These are phyloP conservation scores for Neofusicoccum sp. DNA, from an alignment of 2,329 filamentous ascomycete genomes.

Conservation along the genomic window DNA sequence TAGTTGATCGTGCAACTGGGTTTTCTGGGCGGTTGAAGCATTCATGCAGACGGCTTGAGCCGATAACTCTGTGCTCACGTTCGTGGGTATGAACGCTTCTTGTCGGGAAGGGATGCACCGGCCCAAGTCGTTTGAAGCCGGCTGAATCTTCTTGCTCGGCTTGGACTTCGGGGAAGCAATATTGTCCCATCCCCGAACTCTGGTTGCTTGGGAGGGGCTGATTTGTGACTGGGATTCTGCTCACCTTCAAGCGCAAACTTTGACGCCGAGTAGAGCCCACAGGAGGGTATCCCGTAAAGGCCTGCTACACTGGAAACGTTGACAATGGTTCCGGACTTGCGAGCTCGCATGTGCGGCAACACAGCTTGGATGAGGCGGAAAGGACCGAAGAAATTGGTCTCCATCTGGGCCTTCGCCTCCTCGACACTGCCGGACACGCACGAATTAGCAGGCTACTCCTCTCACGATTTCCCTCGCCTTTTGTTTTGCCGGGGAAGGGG, in stretches of 20 bases:
- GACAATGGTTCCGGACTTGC: conserved; percentile 36
- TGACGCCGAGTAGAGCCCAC: conserved; percentile 46
- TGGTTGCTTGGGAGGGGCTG: too few relatives aligned
- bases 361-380: conserved; percentile 51
- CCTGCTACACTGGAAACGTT: conserved; percentile 50
- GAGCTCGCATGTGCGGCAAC: conserved; percentile 46
- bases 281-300: conserved; percentile 39
- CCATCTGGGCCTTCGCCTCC: neutral
- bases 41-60: too few relatives aligned
- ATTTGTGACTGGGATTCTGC: too few relatives aligned
- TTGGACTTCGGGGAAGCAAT: neutral
- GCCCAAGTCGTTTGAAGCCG: neutral
- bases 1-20: too few relatives aligned
- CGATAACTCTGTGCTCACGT: too few relatives aligned
- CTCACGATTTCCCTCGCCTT: neutral
- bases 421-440: neutral
- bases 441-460: too few relatives aligned
- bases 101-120: too few relatives aligned
- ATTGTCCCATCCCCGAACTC: too few relatives aligned
- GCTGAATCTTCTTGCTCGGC: neutral
- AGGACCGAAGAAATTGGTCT: conserved; percentile 53
- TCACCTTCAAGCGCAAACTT: conserved; percentile 38
- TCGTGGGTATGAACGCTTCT: too few relatives aligned
- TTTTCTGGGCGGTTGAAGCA: too few relatives aligned
- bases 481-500: neutral